Percentiles rank a stretch among this genome's conserved stretches.
phyloP scores from a whole-genome alignment of 2,329 filamentous ascomycete species.

The Epichloe baconii region DNA sequence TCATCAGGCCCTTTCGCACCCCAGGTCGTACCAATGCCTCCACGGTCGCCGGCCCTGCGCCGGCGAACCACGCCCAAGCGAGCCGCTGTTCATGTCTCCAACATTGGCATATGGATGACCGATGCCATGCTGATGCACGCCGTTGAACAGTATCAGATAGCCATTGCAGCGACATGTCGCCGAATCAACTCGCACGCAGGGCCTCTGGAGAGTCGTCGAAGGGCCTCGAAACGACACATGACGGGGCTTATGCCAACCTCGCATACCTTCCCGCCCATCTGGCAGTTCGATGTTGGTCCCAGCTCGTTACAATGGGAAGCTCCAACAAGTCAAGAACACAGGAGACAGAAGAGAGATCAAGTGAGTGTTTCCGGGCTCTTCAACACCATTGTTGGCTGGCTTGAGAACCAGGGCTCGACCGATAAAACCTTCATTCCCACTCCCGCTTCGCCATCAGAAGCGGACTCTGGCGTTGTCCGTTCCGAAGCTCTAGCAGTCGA shows the following conservation, averaged over 20 bases:
- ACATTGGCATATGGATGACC: slow-evolving; percentile 19
- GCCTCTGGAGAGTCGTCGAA: slow-evolving; percentile 40
- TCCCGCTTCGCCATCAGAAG: background rate
- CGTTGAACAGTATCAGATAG: slow-evolving; percentile 18
- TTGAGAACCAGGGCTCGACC: slow-evolving; percentile 11
- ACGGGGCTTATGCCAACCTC: slow-evolving; percentile 33
- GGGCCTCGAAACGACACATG: slow-evolving; percentile 40
- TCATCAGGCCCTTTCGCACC: background rate
- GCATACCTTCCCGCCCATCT: slow-evolving; percentile 25
- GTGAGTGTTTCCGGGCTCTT: slow-evolving; percentile 11
- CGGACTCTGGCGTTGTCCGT: background rate
- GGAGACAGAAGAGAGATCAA: slow-evolving; percentile 12
- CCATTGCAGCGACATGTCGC: slow-evolving; percentile 12
- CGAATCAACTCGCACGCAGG: slow-evolving; percentile 33
- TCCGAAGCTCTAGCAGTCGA: slow-evolving; percentile 4
- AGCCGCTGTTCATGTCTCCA: slow-evolving; percentile 6
- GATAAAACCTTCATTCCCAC: slow-evolving; percentile 11
- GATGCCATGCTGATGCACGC: slow-evolving; percentile 20
- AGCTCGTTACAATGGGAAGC: slow-evolving; percentile 41
- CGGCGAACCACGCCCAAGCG: slow-evolving; percentile 12
- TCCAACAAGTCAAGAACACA: slow-evolving; percentile 23
- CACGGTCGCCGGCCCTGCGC: slow-evolving; percentile 15
- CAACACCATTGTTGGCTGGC: slow-evolving; percentile 17
- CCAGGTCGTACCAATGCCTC: slow-evolving; percentile 15
- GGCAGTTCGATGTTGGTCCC: slow-evolving; percentile 32